phyloP scores from a whole-genome alignment of 2,329 filamentous ascomycete species.

The Talaromyces sp. region DNA sequence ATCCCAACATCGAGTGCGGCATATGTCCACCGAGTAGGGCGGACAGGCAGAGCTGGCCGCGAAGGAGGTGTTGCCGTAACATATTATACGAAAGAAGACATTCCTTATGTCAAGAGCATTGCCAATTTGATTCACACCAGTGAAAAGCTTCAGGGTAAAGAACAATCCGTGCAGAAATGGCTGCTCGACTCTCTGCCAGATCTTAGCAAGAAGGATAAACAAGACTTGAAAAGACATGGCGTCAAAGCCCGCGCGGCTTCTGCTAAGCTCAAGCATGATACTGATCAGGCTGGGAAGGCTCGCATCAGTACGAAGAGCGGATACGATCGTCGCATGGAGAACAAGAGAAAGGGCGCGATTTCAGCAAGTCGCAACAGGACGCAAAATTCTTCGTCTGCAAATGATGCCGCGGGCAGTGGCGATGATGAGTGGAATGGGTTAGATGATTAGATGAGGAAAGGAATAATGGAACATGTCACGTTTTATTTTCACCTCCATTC shows the following conservation, averaged over 20 bases:
- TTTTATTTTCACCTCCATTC: constrained; percentile 17
- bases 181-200: constrained; percentile 81
- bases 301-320: constrained; percentile 66
- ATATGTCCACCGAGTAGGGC: constrained; percentile 89
- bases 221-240: constrained; percentile 75
- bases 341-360: constrained; percentile 46
- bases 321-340: constrained; percentile 46
- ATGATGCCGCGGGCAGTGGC: constrained; percentile 24
- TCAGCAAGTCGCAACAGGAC: constrained; percentile 36
- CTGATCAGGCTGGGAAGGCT: constrained; percentile 48
- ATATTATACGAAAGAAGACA: constrained; percentile 92
- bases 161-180: constrained; percentile 71
- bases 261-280: constrained; percentile 37
- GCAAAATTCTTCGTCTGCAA: background rate
- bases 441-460: constrained; percentile 32
- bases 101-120: constrained; percentile 82
- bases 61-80: constrained; percentile 87
- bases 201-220: constrained; percentile 76
- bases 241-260: constrained; percentile 65
- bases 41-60: constrained; percentile 83
- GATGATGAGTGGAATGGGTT: constrained; percentile 39
- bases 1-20: constrained; percentile 84
- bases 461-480: constrained; percentile 2
- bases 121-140: constrained; percentile 86
- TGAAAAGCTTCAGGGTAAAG: constrained; percentile 62